These are phyloP conservation scores for Trametes maxima DNA, from an alignment of 768 basidiomycete species.

Conservation along the genomic window DNA sequence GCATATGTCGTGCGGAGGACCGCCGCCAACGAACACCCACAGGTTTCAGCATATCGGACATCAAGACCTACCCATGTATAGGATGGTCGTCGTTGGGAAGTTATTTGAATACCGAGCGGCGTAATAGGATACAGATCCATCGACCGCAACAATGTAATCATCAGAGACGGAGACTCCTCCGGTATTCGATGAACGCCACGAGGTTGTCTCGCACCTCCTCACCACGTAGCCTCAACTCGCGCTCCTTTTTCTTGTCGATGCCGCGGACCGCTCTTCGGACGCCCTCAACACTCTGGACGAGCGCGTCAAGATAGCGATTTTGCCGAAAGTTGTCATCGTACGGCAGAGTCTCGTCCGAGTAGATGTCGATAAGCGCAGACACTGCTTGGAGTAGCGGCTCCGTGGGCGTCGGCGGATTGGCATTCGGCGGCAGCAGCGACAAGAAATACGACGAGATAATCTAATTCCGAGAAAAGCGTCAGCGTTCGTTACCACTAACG, in stretches of 20 bases:
- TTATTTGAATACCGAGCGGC: slow-evolving; percentile 7
- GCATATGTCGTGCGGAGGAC: background rate
- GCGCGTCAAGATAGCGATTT: slow-evolving; percentile 54
- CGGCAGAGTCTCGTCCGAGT: slow-evolving; percentile 79
- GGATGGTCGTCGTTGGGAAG: slow-evolving; percentile 11
- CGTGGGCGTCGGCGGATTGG: slow-evolving; percentile 48
- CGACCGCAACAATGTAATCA: background rate
- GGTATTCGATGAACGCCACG: slow-evolving; percentile 74
- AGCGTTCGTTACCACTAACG: background rate
- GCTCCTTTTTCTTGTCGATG: slow-evolving; percentile 69
- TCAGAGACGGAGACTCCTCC: slow-evolving; percentile 54
- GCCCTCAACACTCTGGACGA: slow-evolving; percentile 61
- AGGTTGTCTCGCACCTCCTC: slow-evolving; percentile 80
- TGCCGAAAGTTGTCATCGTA: slow-evolving; percentile 84
- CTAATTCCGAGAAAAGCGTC: slow-evolving; percentile 36
- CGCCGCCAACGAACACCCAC: background rate
- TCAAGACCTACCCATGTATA: slow-evolving; percentile 3
- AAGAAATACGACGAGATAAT: slow-evolving; percentile 66
- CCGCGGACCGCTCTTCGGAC: slow-evolving; percentile 62
- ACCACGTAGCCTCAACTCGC: slow-evolving; percentile 65
- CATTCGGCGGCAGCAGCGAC: slow-evolving; percentile 55
- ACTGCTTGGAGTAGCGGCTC: slow-evolving; percentile 78
- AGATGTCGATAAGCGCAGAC: slow-evolving; percentile 90
- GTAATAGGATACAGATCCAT: slow-evolving; percentile 7
- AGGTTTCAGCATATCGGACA: background rate